A percentile compares a stretch with the other conserved stretches of the same genome.
Conservation (phyloP, 1,139 yeast genomes). For the Suhomyces maxii region DNA sequence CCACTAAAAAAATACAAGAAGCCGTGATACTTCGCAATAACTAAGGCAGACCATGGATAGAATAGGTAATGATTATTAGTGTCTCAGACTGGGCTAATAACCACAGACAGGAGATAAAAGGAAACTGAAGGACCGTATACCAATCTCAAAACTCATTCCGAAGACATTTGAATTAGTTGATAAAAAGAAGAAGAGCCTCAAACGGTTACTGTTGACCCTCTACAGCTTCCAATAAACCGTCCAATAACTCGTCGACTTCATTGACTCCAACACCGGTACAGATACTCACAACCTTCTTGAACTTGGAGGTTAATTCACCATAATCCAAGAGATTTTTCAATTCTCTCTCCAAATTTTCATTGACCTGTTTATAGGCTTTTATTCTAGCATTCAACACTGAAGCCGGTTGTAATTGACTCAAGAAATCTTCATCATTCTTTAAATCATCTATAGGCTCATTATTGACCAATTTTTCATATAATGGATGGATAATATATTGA, state of each 20-base stretch:
- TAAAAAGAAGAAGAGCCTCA: neutral
- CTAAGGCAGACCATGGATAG: neutral
- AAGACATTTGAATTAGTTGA: neutral
- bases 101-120: too few species aligned
- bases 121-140: too few species aligned
- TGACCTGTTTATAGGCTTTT: slow-evolving; percentile 60
- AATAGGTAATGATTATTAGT: neutral
- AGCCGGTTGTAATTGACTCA: slow-evolving; percentile 55
- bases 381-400: slow-evolving; percentile 72
- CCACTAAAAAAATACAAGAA: too few species aligned
- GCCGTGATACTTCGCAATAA: too few species aligned
- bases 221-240: slow-evolving; percentile 86
- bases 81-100: too few species aligned
- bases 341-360: slow-evolving; percentile 48
- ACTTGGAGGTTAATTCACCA: slow-evolving; percentile 74
- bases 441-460: slow-evolving; percentile 32
- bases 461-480: slow-evolving; percentile 51
- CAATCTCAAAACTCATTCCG: neutral
- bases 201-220: slow-evolving; percentile 51
- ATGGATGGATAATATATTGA: slow-evolving; percentile 67
- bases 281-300: slow-evolving; percentile 83
- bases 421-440: slow-evolving; percentile 24
- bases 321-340: slow-evolving; percentile 47
- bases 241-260: slow-evolving; percentile 80
- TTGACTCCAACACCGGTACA: slow-evolving; percentile 80